These are phyloP conservation scores for Acacia pycnantha DNA, from an alignment of 331 rosid genomes.

Conservation along the genomic window DNA sequence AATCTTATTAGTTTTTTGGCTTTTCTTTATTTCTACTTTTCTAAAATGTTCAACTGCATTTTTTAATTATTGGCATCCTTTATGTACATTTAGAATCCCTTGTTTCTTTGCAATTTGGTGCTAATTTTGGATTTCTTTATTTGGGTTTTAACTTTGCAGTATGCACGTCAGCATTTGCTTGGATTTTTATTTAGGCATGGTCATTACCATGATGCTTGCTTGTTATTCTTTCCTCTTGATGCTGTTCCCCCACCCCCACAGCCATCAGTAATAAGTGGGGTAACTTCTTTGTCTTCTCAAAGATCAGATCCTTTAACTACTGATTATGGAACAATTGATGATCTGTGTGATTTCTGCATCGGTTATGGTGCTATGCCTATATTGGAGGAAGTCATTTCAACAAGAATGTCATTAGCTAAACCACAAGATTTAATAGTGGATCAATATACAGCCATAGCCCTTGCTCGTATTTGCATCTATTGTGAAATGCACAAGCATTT, in stretches of 20 bases:
- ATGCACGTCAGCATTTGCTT: conserved; percentile 85
- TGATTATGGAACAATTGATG: conserved; percentile 93
- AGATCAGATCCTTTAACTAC: conserved; percentile 79
- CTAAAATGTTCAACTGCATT: neutral
- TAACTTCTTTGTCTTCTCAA: conserved; percentile 90
- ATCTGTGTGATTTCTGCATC: conserved; percentile 80
- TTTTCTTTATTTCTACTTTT: neutral
- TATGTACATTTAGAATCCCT: neutral
- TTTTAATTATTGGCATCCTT: neutral
- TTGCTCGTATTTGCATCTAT: conserved; percentile 80
- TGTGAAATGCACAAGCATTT: conserved; percentile 92
- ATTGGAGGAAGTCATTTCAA: conserved; percentile 87
- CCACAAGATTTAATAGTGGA: conserved; percentile 52
- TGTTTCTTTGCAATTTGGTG: conserved; percentile 9
- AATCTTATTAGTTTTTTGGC: neutral
- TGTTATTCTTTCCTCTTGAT: conserved; percentile 80
- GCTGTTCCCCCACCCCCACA: conserved; percentile 72
- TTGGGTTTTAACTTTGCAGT: conserved; percentile 58
- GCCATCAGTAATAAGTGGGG: conserved; percentile 56
- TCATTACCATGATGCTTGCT: conserved; percentile 84
- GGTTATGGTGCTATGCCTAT: conserved; percentile 84
- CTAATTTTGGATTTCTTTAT: conserved; percentile 28
- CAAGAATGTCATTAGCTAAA: conserved; percentile 64
- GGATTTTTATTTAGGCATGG: conserved; percentile 93
- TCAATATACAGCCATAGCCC: conserved; percentile 68